These are phyloP conservation scores for Candida orba DNA, from an alignment of 805 yeast species.

Conservation along the genomic window DNA sequence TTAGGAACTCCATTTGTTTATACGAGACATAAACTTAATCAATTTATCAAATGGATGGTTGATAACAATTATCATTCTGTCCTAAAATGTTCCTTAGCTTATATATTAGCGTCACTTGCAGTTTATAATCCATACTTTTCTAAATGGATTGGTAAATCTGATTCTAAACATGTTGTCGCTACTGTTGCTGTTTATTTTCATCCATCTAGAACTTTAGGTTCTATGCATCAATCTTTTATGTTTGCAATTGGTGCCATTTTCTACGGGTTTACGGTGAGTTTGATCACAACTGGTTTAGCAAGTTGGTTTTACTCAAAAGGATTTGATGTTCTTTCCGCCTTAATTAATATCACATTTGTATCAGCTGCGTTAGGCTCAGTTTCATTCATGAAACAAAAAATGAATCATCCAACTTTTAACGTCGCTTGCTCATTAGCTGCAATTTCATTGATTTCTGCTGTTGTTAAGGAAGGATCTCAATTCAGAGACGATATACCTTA, in stretches of 20 bases:
- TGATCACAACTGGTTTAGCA: slow-evolving; percentile 45
- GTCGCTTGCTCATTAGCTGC: slow-evolving; percentile 78
- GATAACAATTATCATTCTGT: slow-evolving; percentile 24
- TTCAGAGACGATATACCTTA: slow-evolving; percentile 54
- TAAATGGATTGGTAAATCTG: slow-evolving; percentile 50
- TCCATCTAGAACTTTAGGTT: slow-evolving; percentile 71
- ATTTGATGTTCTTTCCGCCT: slow-evolving; percentile 40
- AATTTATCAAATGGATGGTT: slow-evolving; percentile 3
- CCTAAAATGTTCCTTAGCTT: slow-evolving; percentile 67
- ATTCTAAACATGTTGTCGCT: slow-evolving; percentile 74
- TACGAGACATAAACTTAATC: neutral
- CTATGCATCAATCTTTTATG: slow-evolving; percentile 67
- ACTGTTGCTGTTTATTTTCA: slow-evolving; percentile 83
- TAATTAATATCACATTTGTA: slow-evolving; percentile 46
- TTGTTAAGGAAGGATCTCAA: slow-evolving; percentile 66
- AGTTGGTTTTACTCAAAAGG: slow-evolving; percentile 38
- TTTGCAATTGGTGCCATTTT: slow-evolving; percentile 50
- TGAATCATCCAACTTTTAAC: slow-evolving; percentile 62
- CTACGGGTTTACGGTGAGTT: slow-evolving; percentile 47
- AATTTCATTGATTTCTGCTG: slow-evolving; percentile 60
- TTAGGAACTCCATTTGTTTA: neutral
- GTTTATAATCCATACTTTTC: slow-evolving; percentile 53
- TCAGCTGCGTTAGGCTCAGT: slow-evolving; percentile 56
- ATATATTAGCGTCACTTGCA: slow-evolving; percentile 63
- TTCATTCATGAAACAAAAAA: slow-evolving; percentile 62